Conservation (phyloP, 257 asterid genomes). For the Gynochthodes officinalis region DNA sequence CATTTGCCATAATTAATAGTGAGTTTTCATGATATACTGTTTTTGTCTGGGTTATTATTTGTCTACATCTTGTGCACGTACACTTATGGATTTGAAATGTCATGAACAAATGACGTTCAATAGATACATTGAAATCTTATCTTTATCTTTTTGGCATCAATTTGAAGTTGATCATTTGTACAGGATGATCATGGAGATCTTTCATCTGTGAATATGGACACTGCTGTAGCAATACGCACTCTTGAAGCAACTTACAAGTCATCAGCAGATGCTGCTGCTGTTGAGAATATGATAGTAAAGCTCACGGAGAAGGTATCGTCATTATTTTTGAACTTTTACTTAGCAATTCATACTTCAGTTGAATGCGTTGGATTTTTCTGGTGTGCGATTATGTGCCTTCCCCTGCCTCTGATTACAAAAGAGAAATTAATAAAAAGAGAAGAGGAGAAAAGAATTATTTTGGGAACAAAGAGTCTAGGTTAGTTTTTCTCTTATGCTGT, state of each 20-base stretch:
- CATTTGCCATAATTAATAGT: no score
- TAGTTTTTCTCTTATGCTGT: not conserved
- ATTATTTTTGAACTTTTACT: slow-evolving; percentile 10
- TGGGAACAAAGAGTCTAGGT: not conserved
- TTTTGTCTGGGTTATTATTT: not conserved
- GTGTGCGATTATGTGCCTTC: not conserved
- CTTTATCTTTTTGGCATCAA: not conserved
- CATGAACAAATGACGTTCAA: not conserved
- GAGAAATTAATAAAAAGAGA: not conserved
- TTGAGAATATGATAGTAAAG: slow-evolving; percentile 73
- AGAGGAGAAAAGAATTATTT: not conserved
- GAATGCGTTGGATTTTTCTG: not conserved
- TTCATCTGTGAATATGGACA: slow-evolving; percentile 97
- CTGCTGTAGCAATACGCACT: slow-evolving; percentile 98
- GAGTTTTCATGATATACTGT: not conserved
- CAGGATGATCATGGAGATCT: slow-evolving; percentile 98
- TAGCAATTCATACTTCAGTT: not conserved
- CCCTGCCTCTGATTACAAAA: not conserved
- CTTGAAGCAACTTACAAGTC: slow-evolving; percentile 94
- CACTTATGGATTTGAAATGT: not conserved
- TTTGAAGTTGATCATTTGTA: slow-evolving; percentile 20
- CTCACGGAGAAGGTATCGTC: slow-evolving; percentile 80
- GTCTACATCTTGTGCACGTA: not conserved
- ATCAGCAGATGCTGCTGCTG: slow-evolving; percentile 90
- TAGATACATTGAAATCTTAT: not conserved